Evolutionary conservation across 2,329 filamentous ascomycete genomes (phyloP).

Genomic region (Gnomoniopsis sp.): DNA sequence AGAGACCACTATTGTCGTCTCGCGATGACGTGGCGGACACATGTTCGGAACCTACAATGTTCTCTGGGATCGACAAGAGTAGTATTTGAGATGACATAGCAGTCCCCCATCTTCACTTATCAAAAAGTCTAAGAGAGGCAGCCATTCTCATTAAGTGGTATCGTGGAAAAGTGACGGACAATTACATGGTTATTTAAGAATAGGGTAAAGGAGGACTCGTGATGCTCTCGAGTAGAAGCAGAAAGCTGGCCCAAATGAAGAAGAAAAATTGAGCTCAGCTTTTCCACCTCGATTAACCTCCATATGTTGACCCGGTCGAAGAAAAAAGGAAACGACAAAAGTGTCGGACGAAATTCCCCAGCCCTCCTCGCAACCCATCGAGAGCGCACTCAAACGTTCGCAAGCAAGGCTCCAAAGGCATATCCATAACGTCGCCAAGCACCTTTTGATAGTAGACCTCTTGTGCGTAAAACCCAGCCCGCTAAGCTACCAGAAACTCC

Average conservation of each 20-base stretch:
- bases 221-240: conserved; percentile 10
- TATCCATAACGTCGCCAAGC: conserved; percentile 12
- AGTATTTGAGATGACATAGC: background rate
- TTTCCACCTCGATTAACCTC: conserved; percentile 11
- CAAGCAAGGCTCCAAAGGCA: conserved; percentile 15
- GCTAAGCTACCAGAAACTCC: conserved; percentile 11
- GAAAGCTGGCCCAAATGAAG: conserved; percentile 1
- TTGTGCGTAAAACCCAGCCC: conserved; percentile 6
- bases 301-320: conserved; percentile 14
- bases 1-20: no score
- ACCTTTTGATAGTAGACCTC: conserved; percentile 14
- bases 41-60: no score
- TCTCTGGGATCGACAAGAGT: background rate
- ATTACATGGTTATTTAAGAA: conserved; percentile 42
- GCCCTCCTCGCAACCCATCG: conserved; percentile 10
- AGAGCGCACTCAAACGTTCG: conserved; percentile 12
- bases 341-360: conserved; percentile 14
- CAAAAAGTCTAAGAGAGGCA: conserved; percentile 20
- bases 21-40: no score
- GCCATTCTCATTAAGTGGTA: conserved; percentile 44
- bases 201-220: conserved; percentile 15
- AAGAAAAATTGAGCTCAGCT: conserved; percentile 8
- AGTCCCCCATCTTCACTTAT: background rate
- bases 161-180: conserved; percentile 43
- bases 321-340: conserved; percentile 16